Evolutionary conservation across 2,329 filamentous ascomycete species (phyloP).

Genomic region (Sclerotinia glacialis): DNA sequence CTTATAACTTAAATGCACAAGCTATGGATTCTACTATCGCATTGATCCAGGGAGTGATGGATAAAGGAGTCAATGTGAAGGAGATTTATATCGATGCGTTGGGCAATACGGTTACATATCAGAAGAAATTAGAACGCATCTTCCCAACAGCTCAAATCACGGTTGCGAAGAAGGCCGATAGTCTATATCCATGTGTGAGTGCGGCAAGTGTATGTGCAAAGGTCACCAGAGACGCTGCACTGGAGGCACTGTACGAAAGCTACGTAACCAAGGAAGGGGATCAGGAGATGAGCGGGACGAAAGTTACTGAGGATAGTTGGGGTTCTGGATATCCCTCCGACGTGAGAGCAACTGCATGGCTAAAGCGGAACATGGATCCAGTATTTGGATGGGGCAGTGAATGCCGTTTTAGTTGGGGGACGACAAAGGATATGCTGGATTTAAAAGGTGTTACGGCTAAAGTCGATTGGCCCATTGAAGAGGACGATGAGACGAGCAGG

Average conservation of each 20-base stretch:
- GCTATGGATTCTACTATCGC: constrained; percentile 88
- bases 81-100: constrained; percentile 97
- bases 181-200: constrained; percentile 86
- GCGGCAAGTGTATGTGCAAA: constrained; percentile 95
- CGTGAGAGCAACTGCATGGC: constrained; percentile 73
- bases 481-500: constrained; percentile 64
- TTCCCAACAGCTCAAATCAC: constrained; percentile 77
- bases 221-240: constrained; percentile 85
- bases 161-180: constrained; percentile 89
- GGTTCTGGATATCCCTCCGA: constrained; percentile 95
- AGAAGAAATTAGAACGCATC: constrained; percentile 75
- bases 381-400: constrained; percentile 94
- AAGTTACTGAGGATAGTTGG: constrained; percentile 56
- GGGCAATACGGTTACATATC: constrained; percentile 77
- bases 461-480: constrained; percentile 80
- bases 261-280: constrained; percentile 38
- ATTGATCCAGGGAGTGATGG: constrained; percentile 74
- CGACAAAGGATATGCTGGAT: constrained; percentile 82
- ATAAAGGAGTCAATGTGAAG: constrained; percentile 73
- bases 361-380: constrained; percentile 83
- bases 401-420: constrained; percentile 94
- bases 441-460: constrained; percentile 61
- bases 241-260: constrained; percentile 69
- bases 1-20: constrained; percentile 93
- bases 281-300: constrained; percentile 26